Evolutionary conservation across 148 eudicot genomes (phyloP).

Genomic region (Diospyros lotus): DNA sequence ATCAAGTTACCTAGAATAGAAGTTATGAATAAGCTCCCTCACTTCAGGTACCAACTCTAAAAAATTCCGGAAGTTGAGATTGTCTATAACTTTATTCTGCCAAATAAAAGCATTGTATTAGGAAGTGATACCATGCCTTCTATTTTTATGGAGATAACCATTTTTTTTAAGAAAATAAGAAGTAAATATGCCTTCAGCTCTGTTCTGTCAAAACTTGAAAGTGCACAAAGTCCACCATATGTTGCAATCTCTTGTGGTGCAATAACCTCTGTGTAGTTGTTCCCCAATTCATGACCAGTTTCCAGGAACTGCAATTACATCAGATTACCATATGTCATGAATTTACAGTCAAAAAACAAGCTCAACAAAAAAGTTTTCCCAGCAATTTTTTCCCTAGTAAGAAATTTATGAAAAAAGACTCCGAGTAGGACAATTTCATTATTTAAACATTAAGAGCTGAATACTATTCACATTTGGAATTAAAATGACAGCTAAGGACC

Average conservation of each 20-base stretch:
- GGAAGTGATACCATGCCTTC: constrained; percentile 10
- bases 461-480: no score
- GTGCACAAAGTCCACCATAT: constrained; percentile 97
- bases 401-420: no score
- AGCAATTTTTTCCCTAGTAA: no score
- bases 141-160: not conserved
- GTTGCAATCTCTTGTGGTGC: constrained; percentile 97
- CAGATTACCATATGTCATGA: not conserved
- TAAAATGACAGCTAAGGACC: not conserved
- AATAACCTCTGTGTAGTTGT: constrained; percentile 79
- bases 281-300: constrained; percentile 76
- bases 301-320: constrained; percentile 70
- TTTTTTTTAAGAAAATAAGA: constrained; percentile 2
- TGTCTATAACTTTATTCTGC: constrained; percentile 97
- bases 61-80: constrained; percentile 77
- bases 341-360: not conserved
- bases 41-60: constrained; percentile 95
- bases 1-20: constrained; percentile 72
- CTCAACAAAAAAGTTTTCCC: not conserved
- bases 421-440: not conserved
- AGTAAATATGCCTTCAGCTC: constrained; percentile 71
- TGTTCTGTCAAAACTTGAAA: constrained; percentile 88
- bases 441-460: not conserved
- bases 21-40: constrained; percentile 88
- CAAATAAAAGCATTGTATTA: constrained; percentile 15